Base-by-base conservation (phyloP, 1,284 basidiomycete genomes). In the Chondrostereum purpureum region DNA sequence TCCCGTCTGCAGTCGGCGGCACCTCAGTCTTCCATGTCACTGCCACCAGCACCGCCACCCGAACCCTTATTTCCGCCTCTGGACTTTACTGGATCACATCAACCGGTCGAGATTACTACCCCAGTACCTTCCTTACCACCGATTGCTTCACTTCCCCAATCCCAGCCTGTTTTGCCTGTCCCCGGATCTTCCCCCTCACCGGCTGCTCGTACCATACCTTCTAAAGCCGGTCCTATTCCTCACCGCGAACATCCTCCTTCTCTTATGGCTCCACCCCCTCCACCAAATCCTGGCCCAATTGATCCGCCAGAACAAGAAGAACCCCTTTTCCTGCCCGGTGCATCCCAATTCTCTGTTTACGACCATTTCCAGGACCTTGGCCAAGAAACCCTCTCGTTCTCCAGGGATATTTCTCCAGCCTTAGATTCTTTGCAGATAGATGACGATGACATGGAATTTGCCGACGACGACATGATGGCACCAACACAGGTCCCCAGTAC, bases 261-360 rank as follows among this genome's bases (percentile, higher is more conserved):
- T 49, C 51, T 18, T 50, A 55, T 34, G 51, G 52, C 12, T 58
- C 58, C 4, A 61, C 57, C n/a, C 56, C 56, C 53, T 6, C 55
- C 57, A 24, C 54, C 60, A 42, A 40, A 21, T 22, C 46, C 51
- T n/a, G 44, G 39, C 14, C 42, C 47, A 11, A 27, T 44, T 24
- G 47, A 47, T 22, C n/a, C 22, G 42, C 21, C 17, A 44, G 50
- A 53, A 40, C 49, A 58, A 37, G 50, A 60, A 40, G 75, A 78
- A 46, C 81, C 82, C 10, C 69, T 87, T 43, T 85, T 88, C 58
- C 64, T 83, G 33, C 82, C 80, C 12, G 57, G 59, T 8, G 78
- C 78, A 1, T 82, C 83, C 18, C 83, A 86, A 55, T 65, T 80
- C 38, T 80, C 81, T 31, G 27, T 31, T 8, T 8, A 8, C n/a